These are phyloP conservation scores for Alternaria sp. DNA, from an alignment of 2,329 filamentous ascomycete genomes.

Conservation along the genomic window DNA sequence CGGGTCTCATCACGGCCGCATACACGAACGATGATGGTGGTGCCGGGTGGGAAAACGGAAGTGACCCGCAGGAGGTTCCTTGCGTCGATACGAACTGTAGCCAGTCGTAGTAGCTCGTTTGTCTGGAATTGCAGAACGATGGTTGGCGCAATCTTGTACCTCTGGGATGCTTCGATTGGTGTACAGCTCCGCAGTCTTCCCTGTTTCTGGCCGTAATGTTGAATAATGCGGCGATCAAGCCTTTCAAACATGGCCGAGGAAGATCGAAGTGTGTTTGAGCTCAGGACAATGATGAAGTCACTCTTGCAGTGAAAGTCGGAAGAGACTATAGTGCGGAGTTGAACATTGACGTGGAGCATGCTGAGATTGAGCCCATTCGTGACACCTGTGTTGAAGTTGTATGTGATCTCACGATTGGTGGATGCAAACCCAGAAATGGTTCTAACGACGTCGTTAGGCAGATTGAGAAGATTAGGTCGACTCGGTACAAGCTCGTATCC, in stretches of 20 bases:
- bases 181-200: not conserved
- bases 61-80: not conserved
- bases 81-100: not conserved
- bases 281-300: accelerated
- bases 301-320: not conserved
- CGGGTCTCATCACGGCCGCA: not conserved
- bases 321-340: too few relatives aligned
- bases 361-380: accelerated
- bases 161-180: not conserved
- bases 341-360: not conserved
- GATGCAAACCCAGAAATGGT: accelerated
- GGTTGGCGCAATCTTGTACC: not conserved
- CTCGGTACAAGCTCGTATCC: accelerated
- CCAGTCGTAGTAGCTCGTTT: accelerated
- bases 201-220: too few relatives aligned
- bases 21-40: not conserved
- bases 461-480: accelerated
- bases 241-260: not conserved
- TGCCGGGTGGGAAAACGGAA: not conserved
- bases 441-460: accelerated
- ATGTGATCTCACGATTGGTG: not conserved
- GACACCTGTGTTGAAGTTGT: not conserved
- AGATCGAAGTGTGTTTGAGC: accelerated
- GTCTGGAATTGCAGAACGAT: not conserved
- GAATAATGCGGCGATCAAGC: accelerated